Conservation (phyloP, 192 early-diverging fungal species). For the Coemansia reversa region DNA sequence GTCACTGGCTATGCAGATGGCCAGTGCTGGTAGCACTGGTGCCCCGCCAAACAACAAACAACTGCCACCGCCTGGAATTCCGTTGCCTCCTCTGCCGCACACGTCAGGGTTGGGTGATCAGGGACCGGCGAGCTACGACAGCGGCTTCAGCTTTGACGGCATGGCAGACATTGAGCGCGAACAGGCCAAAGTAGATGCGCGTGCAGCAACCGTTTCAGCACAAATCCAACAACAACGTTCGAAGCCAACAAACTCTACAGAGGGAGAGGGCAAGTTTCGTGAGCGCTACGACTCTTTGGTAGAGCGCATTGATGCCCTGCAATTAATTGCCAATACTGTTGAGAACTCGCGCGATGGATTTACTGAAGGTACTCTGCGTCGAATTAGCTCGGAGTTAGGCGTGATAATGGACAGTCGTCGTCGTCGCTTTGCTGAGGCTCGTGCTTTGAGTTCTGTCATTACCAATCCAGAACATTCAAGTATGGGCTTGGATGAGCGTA, state of each 20-base stretch:
- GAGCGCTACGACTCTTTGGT: constrained; percentile 27
- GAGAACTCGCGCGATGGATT: constrained; percentile 52
- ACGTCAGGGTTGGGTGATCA: constrained; percentile 3
- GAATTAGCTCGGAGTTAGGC: constrained; percentile 48
- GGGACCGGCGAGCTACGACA: constrained; percentile 10
- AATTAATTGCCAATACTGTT: constrained; percentile 50
- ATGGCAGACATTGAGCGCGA: constrained; percentile 49
- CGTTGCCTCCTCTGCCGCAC: constrained; percentile 8
- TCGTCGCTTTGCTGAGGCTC: constrained; percentile 20
- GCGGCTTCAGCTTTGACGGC: constrained; percentile 47
- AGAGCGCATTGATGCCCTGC: constrained; percentile 35
- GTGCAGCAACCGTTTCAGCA: constrained; percentile 4
- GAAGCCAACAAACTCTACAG: background rate
- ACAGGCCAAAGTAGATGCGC: constrained; percentile 34
- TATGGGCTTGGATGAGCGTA: background rate
- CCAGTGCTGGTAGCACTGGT: background rate
- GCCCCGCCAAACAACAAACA: no score
- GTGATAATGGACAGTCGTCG: constrained; percentile 34
- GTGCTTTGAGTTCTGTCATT: background rate
- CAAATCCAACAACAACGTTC: no score
- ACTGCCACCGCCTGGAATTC: constrained; percentile 2
- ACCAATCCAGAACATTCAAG: background rate
- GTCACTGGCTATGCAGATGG: constrained; percentile 5
- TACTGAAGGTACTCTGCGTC: constrained; percentile 34
- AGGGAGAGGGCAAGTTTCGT: constrained; percentile 9